A percentile compares a stretch with the other conserved stretches of the same genome.
phyloP scores from a whole-genome alignment of 345 rosid species.

The Gossypium longicalyx region DNA sequence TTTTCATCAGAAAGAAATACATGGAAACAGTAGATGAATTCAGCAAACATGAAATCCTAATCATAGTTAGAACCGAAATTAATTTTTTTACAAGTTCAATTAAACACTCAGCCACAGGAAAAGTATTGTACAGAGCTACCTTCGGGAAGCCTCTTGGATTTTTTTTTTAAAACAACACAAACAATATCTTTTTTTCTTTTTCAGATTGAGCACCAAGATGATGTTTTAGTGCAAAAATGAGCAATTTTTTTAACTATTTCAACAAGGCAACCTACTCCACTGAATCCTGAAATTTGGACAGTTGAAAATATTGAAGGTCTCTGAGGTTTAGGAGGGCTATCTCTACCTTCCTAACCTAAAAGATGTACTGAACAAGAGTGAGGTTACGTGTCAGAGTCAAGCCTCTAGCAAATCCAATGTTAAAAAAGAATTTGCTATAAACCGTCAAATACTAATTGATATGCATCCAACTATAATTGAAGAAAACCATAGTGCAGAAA shows the following conservation, averaged over 20 bases:
- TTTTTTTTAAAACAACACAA: neutral
- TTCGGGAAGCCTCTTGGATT: neutral
- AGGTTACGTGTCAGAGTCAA: neutral
- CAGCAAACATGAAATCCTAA: neutral
- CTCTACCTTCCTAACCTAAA: neutral
- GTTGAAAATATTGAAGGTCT: neutral
- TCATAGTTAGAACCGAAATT: neutral
- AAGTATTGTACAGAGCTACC: neutral
- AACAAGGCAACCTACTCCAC: neutral
- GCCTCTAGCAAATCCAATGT: neutral
- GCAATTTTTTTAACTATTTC: neutral
- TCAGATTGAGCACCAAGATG: neutral
- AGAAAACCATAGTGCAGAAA: neutral
- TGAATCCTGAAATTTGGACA: neutral
- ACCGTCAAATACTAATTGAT: neutral
- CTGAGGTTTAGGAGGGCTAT: neutral
- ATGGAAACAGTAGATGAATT: neutral
- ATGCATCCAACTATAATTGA: neutral
- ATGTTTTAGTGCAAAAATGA: neutral
- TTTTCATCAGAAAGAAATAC: neutral
- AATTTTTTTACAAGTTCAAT: neutral
- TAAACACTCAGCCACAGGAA: neutral
- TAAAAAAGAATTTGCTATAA: neutral
- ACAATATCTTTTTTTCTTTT: neutral
- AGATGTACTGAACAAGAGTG: neutral